Percentiles rank a stretch among this genome's conserved stretches.
These are phyloP conservation scores for Wilcoxina mikolae DNA, from an alignment of 495 filamentous ascomycete species.

Conservation along the genomic window DNA sequence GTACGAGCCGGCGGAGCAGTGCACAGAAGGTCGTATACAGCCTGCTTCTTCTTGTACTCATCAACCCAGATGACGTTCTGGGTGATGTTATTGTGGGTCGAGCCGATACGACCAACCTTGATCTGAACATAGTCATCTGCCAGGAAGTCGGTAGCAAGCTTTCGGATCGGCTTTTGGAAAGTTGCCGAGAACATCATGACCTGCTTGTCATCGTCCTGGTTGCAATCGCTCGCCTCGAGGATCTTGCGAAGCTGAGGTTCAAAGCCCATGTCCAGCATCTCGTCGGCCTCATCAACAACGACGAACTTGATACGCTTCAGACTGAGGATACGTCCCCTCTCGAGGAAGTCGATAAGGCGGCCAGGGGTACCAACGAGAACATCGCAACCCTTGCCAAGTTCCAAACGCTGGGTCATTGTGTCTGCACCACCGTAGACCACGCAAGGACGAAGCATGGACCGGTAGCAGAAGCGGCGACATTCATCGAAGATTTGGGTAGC, in stretches of 20 bases:
- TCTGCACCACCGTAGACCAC: conserved; percentile 99
- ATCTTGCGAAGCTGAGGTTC: conserved; percentile 98
- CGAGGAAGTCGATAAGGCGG: conserved; percentile 91
- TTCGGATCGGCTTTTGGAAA: conserved; percentile 97
- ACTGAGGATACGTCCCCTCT: conserved; percentile 93
- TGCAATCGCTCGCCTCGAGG: conserved; percentile 97
- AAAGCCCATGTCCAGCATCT: conserved; percentile 99
- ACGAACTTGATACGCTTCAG: conserved; percentile 87
- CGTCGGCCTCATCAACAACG: conserved; percentile 97
- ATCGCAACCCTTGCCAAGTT: conserved; percentile 96
- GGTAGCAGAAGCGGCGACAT: conserved; percentile 93
- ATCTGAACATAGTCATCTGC: conserved; percentile 92
- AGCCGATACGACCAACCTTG: conserved; percentile 95
- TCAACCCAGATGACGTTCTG: conserved; percentile 98
- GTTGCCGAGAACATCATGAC: conserved; percentile 99
- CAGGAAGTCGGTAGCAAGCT: conserved; percentile 93
- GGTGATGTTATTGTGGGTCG: conserved; percentile 99
- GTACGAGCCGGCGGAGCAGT: conserved; percentile 84
- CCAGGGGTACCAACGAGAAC: conserved; percentile 93
- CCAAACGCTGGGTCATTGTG: conserved; percentile 87
- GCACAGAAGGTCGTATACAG: conserved; percentile 91
- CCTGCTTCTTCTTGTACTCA: conserved; percentile 92
- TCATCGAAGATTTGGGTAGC: conserved; percentile 98
- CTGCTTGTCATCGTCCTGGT: conserved; percentile 65
- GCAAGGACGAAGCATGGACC: conserved; percentile 95